A percentile compares a stretch with the other conserved stretches of the same genome.
Evolutionary conservation across 2,329 filamentous ascomycete species (phyloP).

Genomic region (Paraphaeosphaeria minitans): DNA sequence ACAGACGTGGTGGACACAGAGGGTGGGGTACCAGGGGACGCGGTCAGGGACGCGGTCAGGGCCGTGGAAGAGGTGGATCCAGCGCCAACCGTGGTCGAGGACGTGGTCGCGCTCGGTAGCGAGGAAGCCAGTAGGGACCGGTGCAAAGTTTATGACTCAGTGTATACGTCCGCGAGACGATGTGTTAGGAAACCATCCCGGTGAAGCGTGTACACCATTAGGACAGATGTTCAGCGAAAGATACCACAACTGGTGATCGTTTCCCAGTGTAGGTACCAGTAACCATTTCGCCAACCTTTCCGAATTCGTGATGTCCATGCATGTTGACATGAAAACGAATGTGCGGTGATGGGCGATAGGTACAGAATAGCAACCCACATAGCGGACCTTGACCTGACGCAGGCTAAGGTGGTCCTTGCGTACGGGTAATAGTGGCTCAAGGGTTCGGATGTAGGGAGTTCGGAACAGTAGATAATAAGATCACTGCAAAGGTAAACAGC

Average conservation of each 20-base stretch:
- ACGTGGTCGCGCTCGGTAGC: conserved; percentile 31
- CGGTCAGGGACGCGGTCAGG: conserved; percentile 26
- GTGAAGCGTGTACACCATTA: neutral
- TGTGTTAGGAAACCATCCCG: neutral
- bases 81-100: conserved; percentile 24
- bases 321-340: neutral
- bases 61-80: conserved; percentile 11
- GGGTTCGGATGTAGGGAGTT: neutral
- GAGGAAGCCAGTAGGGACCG: conserved; percentile 12
- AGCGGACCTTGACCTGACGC: conserved; percentile 1
- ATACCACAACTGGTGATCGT: neutral
- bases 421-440: conserved; percentile 5
- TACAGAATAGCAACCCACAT: neutral
- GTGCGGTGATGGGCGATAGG: neutral
- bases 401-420: neutral
- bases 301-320: neutral
- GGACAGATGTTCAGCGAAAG: neutral
- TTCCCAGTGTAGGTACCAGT: neutral
- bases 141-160: conserved; percentile 2
- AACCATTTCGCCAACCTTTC: neutral
- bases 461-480: conserved; percentile 2
- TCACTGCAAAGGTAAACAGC: neutral
- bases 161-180: neutral
- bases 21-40: conserved; percentile 32
- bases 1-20: conserved; percentile 32